phyloP scores from a whole-genome alignment of 306 rosid species.

The Trifolium subterraneum region DNA sequence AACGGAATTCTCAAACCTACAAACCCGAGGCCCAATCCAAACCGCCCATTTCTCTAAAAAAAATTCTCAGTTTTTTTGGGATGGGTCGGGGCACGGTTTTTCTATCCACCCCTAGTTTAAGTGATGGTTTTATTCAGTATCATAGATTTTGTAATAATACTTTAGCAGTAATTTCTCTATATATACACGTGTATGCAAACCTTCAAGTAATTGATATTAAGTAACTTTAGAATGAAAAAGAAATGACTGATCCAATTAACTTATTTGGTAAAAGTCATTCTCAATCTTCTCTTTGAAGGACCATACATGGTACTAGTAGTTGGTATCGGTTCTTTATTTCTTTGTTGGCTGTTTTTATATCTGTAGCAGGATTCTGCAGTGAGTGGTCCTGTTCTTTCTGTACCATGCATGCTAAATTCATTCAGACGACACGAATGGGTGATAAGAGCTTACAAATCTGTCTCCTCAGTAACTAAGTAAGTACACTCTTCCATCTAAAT shows the following conservation, averaged over 20 bases:
- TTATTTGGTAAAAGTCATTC: not conserved
- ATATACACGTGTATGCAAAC: conserved; percentile 8
- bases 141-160: not conserved
- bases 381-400: conserved; percentile 45
- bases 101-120: too few relatives aligned
- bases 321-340: conserved; percentile 42
- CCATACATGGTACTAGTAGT: conserved; percentile 38
- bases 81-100: too few relatives aligned
- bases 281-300: conserved; percentile 37
- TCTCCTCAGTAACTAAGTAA: not conserved
- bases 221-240: conserved; percentile 39
- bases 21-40: too few relatives aligned
- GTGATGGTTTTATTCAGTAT: too few relatives aligned
- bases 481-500: not conserved
- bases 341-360: conserved; percentile 39
- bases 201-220: not conserved
- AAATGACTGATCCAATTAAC: conserved; percentile 30
- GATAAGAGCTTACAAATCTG: not conserved
- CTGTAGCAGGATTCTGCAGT: conserved; percentile 36
- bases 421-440: conserved; percentile 36
- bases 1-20: too few relatives aligned
- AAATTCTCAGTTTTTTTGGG: too few relatives aligned
- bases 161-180: not conserved
- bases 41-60: too few relatives aligned
- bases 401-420: conserved; percentile 20